Percentiles rank a stretch among this genome's conserved stretches.
These are phyloP conservation scores for Pichia terricola DNA, from an alignment of 1,139 yeast species.

Conservation along the genomic window DNA sequence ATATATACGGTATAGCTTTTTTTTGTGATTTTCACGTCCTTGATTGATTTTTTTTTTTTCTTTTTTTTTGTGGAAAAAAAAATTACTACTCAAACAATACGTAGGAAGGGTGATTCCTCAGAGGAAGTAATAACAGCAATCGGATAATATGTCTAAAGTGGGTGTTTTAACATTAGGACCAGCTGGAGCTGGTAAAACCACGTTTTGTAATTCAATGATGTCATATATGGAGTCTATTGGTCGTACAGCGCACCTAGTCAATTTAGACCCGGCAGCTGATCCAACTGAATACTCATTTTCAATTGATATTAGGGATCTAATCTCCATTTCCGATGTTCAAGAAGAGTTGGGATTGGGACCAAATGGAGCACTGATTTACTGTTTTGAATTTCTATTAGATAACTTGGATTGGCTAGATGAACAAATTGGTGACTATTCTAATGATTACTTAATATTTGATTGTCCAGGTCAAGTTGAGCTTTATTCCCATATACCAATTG, in stretches of 20 bases:
- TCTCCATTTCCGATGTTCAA: constrained; percentile 93
- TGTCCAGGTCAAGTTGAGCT: constrained; percentile 98
- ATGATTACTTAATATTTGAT: constrained; percentile 88
- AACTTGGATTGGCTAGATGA: constrained; percentile 96
- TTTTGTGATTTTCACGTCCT: too few species aligned
- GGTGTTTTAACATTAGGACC: constrained; percentile 96
- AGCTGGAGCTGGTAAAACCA: constrained; percentile 93
- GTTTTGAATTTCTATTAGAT: constrained; percentile 80
- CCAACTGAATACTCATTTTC: constrained; percentile 87
- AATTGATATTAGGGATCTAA: constrained; percentile 83
- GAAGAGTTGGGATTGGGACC: constrained; percentile 92
- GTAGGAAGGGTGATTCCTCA: too few species aligned
- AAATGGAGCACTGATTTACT: constrained; percentile 87
- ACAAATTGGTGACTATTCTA: constrained; percentile 87
- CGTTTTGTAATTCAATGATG: constrained; percentile 83
- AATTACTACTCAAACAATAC: too few species aligned
- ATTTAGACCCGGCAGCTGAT: constrained; percentile 96
- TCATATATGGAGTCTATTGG: constrained; percentile 86
- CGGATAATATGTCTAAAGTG: constrained; percentile 61
- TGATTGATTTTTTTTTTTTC: too few species aligned
- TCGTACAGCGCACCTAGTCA: constrained; percentile 87
- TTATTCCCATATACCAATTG: constrained; percentile 87
- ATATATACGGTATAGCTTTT: too few species aligned
- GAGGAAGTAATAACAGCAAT: too few species aligned
- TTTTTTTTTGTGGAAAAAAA: too few species aligned